These are phyloP conservation scores for Pouteria glomerata DNA, from an alignment of 148 eudicot genomes.

Conservation along the genomic window DNA sequence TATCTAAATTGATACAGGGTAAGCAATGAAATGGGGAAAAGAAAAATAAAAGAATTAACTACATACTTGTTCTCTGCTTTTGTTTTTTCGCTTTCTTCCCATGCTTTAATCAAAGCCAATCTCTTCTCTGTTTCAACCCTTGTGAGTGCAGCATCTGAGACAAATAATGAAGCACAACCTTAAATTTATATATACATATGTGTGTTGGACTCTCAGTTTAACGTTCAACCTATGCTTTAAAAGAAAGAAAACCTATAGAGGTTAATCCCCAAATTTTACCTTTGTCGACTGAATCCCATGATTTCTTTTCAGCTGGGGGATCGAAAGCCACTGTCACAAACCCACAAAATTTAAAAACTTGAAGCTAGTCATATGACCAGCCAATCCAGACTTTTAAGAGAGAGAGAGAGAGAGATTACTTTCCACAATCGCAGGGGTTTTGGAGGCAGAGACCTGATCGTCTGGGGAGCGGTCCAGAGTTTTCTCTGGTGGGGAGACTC, in stretches of 20 bases:
- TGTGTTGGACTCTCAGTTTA: too few relatives aligned
- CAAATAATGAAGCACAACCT: neutral
- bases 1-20: neutral
- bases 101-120: constrained; percentile 60
- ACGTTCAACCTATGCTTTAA: neutral
- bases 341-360: neutral
- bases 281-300: constrained; percentile 33
- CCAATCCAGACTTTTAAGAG: neutral
- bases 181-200: neutral
- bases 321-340: constrained; percentile 17
- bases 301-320: constrained; percentile 19
- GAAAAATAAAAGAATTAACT: neutral
- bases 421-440: neutral
- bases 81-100: constrained; percentile 70
- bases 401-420: constrained; percentile 10
- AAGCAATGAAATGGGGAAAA: neutral
- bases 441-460: neutral
- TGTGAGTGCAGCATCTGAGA: constrained; percentile 43
- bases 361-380: neutral
- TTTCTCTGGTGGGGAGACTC: neutral
- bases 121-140: constrained; percentile 53
- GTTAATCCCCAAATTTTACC: constrained; percentile 17
- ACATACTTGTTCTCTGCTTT: constrained; percentile 63
- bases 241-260: neutral
- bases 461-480: neutral